Evolutionary conservation across 441 rosid genomes (phyloP), one percentile per base, ranked within the genome.

Genomic region (Kokia cookei): DNA sequence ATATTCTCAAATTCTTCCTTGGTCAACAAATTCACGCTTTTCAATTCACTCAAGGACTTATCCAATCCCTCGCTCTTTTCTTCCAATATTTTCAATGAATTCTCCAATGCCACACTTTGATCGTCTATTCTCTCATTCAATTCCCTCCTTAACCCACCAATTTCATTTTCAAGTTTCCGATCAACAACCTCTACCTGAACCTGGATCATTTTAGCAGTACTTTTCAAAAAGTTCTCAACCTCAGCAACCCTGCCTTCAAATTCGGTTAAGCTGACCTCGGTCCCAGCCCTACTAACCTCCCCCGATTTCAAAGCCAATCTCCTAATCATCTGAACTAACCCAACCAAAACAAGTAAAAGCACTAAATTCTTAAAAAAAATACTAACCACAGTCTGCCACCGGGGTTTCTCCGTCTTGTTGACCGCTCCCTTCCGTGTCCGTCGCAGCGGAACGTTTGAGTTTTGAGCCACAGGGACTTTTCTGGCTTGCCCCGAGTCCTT

Each of bases 141-240:
- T 72, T 91, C 90, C 65, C 43, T 80, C 82, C 86, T 83, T 62
- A 94, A 47, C n/a, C 85, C 85, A 71, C 83, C 90, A 12, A 89
- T 72, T 82, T 87, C 94, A 7, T 58, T 81, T 55, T 78, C 93
- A n/a, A 92, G 80, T 80, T 91, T 96, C 79, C 76, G 85, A 72
- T 91, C 91, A 11, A 91, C 89, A 29, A 88, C 96, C 26, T 94
- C 98, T 42, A 92, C 88, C 80, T 96, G 98, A 54, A 88, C 80
- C 84, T 93, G 99, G 72, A 96, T 86, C 84, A 88, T 88, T 74
- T 75, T 89, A n/a, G 88, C 80, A 0, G 97, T 85, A 5, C 84
- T 82, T 84, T 91, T 93, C 17, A 91, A 55, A 37, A 89, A 76
- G 14, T 81, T 83, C 84, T 93, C 96, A 45, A 92, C 96, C 47